Evolutionary conservation across 2,329 filamentous ascomycete genomes (phyloP), one percentile per base, ranked within the genome.

Genomic region (Ceratocystis destructans): DNA sequence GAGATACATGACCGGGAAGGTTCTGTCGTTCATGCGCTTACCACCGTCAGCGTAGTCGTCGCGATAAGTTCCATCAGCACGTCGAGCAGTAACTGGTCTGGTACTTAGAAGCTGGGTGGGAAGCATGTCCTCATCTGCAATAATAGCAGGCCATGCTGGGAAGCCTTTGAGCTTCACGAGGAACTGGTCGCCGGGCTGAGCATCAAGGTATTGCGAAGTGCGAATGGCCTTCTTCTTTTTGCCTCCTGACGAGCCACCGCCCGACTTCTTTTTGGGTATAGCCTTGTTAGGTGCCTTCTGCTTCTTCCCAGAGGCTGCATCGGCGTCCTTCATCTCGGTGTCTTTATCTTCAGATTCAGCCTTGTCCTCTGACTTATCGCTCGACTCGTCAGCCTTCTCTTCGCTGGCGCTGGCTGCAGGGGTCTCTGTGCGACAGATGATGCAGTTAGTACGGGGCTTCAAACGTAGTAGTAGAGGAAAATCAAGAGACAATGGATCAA

Each of bases 71-170:
- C 93, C 93, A 75, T 97, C 93, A 25, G 83, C 78, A 67, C 88
- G 85, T 71, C 84, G 86, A 25, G 93, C 91, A 57, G 90, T 91
- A 64, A 96, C 89, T 7, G 93, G 94, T 69, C 94, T 87, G 59
- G 83, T 83, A 72, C 82, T 88, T 65, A 95, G 77, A 28, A 99
- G 82, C 15, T 82, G 85, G 67, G 86, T 80, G 1, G 94, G 93
- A 22, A 99, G 85, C 87, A 99, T 97, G 69, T 87, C 86, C 75
- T 99, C 93, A 74, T 96, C 91, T 75, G 90, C 94, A 71, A 99
- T 85, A 73, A 99, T 89, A 65, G 90, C 87, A 17, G 94, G 94
- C 94, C 94, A 99, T 48, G 90, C 87, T 41, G 94, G 90, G 76
- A 90, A 96, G 68, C 93, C 94, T 80, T 95, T 96, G 76, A 99